These are phyloP conservation scores for Phyllostachys edulis DNA, from an alignment of 176 grass and related monocot genomes.

Conservation along the genomic window DNA sequence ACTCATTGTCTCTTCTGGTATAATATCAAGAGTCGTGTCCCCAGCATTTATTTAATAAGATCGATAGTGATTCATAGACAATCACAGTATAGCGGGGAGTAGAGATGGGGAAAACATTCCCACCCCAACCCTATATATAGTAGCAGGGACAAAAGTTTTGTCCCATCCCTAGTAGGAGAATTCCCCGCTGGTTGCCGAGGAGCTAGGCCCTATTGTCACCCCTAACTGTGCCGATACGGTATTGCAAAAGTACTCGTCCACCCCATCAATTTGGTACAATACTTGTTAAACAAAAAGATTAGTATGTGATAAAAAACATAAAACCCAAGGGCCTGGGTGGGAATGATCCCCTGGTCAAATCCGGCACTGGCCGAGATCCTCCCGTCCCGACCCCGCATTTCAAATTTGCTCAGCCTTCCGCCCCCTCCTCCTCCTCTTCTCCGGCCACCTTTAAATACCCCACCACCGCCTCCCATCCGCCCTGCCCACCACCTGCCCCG, in stretches of 20 bases:
- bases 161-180: too few relatives aligned
- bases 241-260: background rate
- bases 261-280: background rate
- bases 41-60: too few relatives aligned
- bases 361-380: background rate
- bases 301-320: background rate
- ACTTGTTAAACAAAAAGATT: too few relatives aligned
- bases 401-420: slow-evolving; percentile 63
- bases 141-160: too few relatives aligned
- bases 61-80: too few relatives aligned
- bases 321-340: rapidly evolving
- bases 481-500: background rate
- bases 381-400: slow-evolving; percentile 62
- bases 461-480: background rate
- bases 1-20: too few relatives aligned
- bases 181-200: too few relatives aligned
- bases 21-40: too few relatives aligned
- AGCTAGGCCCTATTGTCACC: too few relatives aligned
- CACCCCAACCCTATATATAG: too few relatives aligned
- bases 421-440: background rate
- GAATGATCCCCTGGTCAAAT: slow-evolving; percentile 39
- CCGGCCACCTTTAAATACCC: slow-evolving; percentile 18
- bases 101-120: too few relatives aligned
- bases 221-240: background rate
- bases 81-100: too few relatives aligned